These are phyloP conservation scores for Penicillium alfredii DNA, from an alignment of 495 filamentous ascomycete genomes.

Conservation along the genomic window DNA sequence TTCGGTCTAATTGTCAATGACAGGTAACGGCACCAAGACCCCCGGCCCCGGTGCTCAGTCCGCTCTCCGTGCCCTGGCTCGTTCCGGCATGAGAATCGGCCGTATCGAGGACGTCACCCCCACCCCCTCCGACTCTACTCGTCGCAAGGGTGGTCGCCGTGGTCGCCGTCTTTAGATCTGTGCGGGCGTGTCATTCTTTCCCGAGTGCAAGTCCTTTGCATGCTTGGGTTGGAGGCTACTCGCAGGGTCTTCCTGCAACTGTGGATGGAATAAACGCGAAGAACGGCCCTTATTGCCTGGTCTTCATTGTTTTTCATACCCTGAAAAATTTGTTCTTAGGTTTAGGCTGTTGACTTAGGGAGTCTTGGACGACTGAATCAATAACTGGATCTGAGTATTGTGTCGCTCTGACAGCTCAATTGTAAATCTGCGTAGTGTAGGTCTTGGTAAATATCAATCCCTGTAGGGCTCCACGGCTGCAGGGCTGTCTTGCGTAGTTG, in stretches of 20 bases:
- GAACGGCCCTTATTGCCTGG: slow-evolving; percentile 53
- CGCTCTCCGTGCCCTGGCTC: slow-evolving; percentile 95
- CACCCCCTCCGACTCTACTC: slow-evolving; percentile 96
- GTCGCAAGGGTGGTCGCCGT: slow-evolving; percentile 99
- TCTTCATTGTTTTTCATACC: slow-evolving; percentile 47
- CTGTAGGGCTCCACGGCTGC: neutral
- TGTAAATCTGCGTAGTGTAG: neutral
- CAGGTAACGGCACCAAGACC: slow-evolving; percentile 98
- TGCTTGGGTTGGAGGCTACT: slow-evolving; percentile 35
- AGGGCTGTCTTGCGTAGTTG: too few species aligned
- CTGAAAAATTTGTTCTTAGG: slow-evolving; percentile 30
- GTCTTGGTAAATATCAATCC: neutral
- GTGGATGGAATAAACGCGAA: slow-evolving; percentile 54
- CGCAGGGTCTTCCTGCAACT: slow-evolving; percentile 34
- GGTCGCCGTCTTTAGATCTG: slow-evolving; percentile 92
- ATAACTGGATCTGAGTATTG: slow-evolving; percentile 12
- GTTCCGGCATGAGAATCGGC: slow-evolving; percentile 98
- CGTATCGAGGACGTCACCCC: slow-evolving; percentile 99
- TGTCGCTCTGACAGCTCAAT: neutral
- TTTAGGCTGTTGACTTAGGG: slow-evolving; percentile 18
- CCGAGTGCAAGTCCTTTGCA: slow-evolving; percentile 23
- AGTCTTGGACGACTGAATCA: slow-evolving; percentile 19
- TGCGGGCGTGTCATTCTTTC: slow-evolving; percentile 26
- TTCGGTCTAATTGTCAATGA: neutral
- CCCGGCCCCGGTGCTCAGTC: slow-evolving; percentile 98